Evolutionary conservation across 768 basidiomycete genomes (phyloP).

Genomic region (Cystobasidium onofrii): DNA sequence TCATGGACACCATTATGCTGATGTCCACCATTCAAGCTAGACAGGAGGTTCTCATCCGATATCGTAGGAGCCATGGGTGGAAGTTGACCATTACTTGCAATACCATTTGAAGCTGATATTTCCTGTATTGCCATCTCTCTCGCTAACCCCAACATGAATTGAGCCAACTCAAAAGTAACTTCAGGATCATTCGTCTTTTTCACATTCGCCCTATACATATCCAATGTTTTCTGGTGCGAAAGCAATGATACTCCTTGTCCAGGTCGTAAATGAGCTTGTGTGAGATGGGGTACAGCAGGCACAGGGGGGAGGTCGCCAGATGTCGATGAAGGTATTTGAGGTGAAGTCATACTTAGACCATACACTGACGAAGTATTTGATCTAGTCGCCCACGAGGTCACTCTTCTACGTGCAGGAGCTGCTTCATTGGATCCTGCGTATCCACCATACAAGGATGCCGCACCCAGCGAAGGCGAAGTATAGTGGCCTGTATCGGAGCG

Average conservation of each 20-base stretch:
- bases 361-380: slow-evolving; percentile 20
- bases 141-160: slow-evolving; percentile 96
- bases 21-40: slow-evolving; percentile 3
- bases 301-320: not conserved
- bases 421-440: not conserved
- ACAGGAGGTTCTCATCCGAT: slow-evolving; percentile 18
- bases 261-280: slow-evolving; percentile 41
- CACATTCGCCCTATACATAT: slow-evolving; percentile 93
- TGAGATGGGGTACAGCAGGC: slow-evolving; percentile 31
- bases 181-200: slow-evolving; percentile 98
- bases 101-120: slow-evolving; percentile 39
- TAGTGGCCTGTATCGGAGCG: slow-evolving; percentile 9
- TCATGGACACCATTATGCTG: not conserved
- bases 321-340: not conserved
- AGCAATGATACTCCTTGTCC: slow-evolving; percentile 87
- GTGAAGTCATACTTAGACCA: slow-evolving; percentile 10
- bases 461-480: not conserved
- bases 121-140: slow-evolving; percentile 61
- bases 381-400: slow-evolving; percentile 18
- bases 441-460: not conserved
- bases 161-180: slow-evolving; percentile 94
- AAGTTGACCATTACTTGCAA: not conserved
- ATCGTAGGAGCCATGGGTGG: not conserved
- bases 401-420: not conserved
- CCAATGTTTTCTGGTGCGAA: slow-evolving; percentile 89